phyloP scores from a whole-genome alignment of 2,329 filamentous ascomycete species.

The Drechslera avenae region DNA sequence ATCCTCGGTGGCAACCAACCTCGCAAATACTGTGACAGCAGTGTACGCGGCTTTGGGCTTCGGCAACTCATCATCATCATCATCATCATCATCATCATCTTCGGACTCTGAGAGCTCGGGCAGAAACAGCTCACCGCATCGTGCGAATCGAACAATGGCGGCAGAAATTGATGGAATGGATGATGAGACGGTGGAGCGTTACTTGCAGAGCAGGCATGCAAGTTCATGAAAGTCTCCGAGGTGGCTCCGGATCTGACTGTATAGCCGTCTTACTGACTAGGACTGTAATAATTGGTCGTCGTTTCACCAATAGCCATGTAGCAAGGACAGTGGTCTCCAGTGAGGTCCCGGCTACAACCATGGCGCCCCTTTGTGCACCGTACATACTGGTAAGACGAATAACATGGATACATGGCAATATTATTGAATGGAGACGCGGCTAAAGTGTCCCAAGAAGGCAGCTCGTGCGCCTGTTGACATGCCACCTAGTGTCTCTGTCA shows the following conservation, averaged over 20 bases:
- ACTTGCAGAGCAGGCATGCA: constrained; percentile 27
- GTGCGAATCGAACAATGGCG: constrained; percentile 15
- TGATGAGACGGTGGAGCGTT: constrained; percentile 29
- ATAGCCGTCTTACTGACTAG: no score
- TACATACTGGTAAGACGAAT: neutral
- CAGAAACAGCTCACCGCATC: constrained; percentile 4
- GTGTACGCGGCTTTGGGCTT: constrained; percentile 39
- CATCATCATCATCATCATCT: constrained; percentile 14
- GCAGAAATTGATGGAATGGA: constrained; percentile 32
- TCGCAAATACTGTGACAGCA: constrained; percentile 37
- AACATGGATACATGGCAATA: neutral
- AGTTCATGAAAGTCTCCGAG: constrained; percentile 3
- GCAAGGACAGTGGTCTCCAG: constrained; percentile 48
- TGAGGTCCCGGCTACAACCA: constrained; percentile 43
- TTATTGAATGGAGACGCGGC: no score
- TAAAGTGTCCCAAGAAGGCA: no score
- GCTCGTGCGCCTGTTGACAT: no score
- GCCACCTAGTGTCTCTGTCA: neutral
- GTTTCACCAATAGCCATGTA: constrained; percentile 6
- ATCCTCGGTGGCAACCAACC: constrained; percentile 16
- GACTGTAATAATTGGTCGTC: neutral
- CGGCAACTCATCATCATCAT: constrained; percentile 37
- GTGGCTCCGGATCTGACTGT: neutral
- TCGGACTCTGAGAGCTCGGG: constrained; percentile 11
- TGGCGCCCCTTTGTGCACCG: no score